Percentiles rank a stretch among this genome's conserved stretches.
These are phyloP conservation scores for Trichoderma koningiopsis DNA, from an alignment of 2,329 filamentous ascomycete genomes.

Conservation along the genomic window DNA sequence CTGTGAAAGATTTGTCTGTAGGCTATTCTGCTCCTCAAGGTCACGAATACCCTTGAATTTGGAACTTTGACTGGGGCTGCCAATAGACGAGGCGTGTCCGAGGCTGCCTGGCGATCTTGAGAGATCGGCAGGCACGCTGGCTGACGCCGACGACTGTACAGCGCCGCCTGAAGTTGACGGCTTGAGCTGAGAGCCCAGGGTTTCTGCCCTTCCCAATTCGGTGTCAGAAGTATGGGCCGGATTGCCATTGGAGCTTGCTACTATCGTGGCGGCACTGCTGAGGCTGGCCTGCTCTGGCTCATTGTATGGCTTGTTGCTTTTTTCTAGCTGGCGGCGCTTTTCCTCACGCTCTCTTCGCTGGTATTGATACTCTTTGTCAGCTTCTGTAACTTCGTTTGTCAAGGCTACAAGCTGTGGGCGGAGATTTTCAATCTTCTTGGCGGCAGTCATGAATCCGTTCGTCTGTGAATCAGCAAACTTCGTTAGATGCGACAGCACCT, in stretches of 20 bases:
- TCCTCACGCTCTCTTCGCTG: slow-evolving; percentile 94
- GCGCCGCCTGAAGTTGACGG: slow-evolving; percentile 51
- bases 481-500: slow-evolving; percentile 91
- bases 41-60: slow-evolving; percentile 93
- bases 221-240: slow-evolving; percentile 60
- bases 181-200: slow-evolving; percentile 67
- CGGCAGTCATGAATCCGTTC: slow-evolving; percentile 75
- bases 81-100: slow-evolving; percentile 44
- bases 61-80: slow-evolving; percentile 55
- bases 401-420: slow-evolving; percentile 89
- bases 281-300: slow-evolving; percentile 65
- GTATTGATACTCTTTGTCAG: slow-evolving; percentile 95
- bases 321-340: slow-evolving; percentile 86
- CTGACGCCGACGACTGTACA: slow-evolving; percentile 35
- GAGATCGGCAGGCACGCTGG: slow-evolving; percentile 43
- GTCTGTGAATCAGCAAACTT: slow-evolving; percentile 92
- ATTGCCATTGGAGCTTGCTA: slow-evolving; percentile 47
- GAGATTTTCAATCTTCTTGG: slow-evolving; percentile 84
- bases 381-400: slow-evolving; percentile 83
- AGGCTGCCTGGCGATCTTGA: slow-evolving; percentile 61
- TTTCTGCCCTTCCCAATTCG: slow-evolving; percentile 70
- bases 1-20: slow-evolving; percentile 57
- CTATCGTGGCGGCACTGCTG: slow-evolving; percentile 38
- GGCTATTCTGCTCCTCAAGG: slow-evolving; percentile 78
- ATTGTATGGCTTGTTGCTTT: slow-evolving; percentile 73